A percentile compares a stretch with the other conserved stretches of the same genome.
phyloP scores from a whole-genome alignment of 1,284 basidiomycete genomes.

The Mycena sp. region DNA sequence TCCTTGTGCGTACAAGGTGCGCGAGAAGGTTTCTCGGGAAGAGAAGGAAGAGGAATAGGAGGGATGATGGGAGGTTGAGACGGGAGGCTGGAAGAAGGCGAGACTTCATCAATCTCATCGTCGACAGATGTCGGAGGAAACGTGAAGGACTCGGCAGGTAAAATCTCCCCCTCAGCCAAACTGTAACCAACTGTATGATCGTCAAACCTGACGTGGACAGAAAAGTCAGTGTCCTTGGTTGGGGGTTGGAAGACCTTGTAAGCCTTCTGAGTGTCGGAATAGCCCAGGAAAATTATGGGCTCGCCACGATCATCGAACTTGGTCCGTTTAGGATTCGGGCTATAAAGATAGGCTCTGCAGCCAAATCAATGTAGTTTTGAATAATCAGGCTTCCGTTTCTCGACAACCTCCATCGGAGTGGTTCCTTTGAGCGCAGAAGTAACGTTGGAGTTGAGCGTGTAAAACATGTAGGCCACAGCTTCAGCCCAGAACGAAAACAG shows the following conservation, averaged over 20 bases:
- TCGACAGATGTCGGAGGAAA: neutral
- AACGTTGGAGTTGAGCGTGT: constrained; percentile 23
- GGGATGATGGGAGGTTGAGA: too few species aligned
- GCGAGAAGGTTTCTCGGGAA: constrained; percentile 4
- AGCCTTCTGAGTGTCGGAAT: constrained; percentile 24
- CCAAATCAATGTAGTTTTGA: constrained; percentile 22
- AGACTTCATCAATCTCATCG: neutral
- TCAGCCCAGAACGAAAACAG: constrained; percentile 32
- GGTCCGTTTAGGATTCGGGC: neutral
- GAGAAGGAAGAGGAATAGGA: too few species aligned
- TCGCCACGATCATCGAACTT: constrained; percentile 24
- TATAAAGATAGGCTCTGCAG: constrained; percentile 20
- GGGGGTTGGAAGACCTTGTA: constrained; percentile 25
- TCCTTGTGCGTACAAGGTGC: neutral
- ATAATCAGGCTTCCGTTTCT: constrained; percentile 17
- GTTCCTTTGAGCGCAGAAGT: constrained; percentile 7
- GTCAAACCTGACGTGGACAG: constrained; percentile 30
- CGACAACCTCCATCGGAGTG: constrained; percentile 20
- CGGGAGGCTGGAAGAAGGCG: constrained; percentile 4
- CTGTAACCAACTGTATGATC: neutral
- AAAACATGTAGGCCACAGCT: constrained; percentile 19
- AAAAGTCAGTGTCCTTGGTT: constrained; percentile 4
- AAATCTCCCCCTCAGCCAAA: too few species aligned
- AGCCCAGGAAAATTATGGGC: constrained; percentile 22
- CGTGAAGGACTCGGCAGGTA: neutral